Evolutionary conservation across 225 moss, liverwort and hornwort species (phyloP).

Genomic region (Pseudoscleropodium purum): DNA sequence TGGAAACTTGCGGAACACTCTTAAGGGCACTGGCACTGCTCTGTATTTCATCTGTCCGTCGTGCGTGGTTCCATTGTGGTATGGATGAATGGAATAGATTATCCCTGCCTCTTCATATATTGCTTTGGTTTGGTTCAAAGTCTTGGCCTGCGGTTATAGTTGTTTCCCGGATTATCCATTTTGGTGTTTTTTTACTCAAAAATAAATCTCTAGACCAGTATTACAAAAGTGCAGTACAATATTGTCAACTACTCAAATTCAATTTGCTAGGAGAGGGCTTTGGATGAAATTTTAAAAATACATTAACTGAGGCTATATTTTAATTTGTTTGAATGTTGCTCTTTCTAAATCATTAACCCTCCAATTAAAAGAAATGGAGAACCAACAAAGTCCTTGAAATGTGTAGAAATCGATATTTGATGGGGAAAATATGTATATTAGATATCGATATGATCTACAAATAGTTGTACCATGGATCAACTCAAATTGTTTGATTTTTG

Average conservation of each 20-base stretch:
- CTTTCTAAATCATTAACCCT: background rate
- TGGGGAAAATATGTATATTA: rapidly evolving
- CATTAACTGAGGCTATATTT: background rate
- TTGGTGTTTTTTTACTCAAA: background rate
- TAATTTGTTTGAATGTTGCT: background rate
- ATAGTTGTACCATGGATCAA: rapidly evolving
- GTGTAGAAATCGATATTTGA: rapidly evolving
- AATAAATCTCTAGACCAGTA: background rate
- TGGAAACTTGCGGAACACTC: background rate
- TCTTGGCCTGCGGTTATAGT: background rate
- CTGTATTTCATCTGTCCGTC: background rate
- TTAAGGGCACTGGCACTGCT: background rate
- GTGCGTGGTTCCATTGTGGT: background rate
- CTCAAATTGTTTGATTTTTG: rapidly evolving
- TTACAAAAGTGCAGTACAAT: background rate
- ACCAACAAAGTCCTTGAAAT: rapidly evolving
- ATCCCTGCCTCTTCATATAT: background rate
- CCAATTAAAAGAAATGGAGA: background rate
- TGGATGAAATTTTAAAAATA: background rate
- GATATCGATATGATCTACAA: background rate
- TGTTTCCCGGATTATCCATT: background rate
- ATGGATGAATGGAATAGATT: background rate
- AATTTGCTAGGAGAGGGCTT: background rate
- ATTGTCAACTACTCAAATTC: background rate
- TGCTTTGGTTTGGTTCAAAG: background rate